Conservation (phyloP, 2,329 filamentous ascomycete genomes). For the Knufia fluminis region DNA sequence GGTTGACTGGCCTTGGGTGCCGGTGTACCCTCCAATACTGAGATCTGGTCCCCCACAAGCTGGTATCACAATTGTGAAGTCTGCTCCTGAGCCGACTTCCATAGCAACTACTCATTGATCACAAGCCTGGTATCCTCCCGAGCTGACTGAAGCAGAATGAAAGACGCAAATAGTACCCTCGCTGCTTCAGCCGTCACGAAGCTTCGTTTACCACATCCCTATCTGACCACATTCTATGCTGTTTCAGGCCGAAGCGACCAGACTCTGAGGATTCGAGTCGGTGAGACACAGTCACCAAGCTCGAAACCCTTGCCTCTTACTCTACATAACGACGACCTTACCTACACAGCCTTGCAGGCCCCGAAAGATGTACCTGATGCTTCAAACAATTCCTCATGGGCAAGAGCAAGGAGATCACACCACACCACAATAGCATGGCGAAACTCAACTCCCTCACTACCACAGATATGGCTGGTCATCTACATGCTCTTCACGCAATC, state of each 20-base stretch:
- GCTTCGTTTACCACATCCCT: constrained; percentile 35
- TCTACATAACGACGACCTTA: background rate
- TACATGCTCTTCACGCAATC: constrained; percentile 30
- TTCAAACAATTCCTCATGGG: constrained; percentile 32
- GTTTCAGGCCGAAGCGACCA: too few species aligned
- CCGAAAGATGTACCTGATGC: background rate
- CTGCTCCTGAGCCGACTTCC: too few species aligned
- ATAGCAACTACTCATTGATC: background rate
- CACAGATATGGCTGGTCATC: constrained; percentile 33
- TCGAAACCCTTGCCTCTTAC: too few species aligned
- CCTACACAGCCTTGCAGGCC: background rate
- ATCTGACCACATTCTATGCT: constrained; percentile 34
- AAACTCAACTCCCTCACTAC: constrained; percentile 26
- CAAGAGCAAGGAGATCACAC: constrained; percentile 23
- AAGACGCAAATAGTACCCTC: background rate
- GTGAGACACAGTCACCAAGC: too few species aligned
- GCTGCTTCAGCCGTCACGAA: background rate
- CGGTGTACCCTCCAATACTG: too few species aligned
- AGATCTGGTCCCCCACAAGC: too few species aligned
- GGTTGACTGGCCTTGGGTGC: too few species aligned
- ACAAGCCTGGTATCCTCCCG: too few species aligned
- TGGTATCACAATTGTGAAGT: too few species aligned
- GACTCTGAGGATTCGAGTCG: too few species aligned
- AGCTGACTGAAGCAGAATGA: background rate
- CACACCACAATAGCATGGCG: constrained; percentile 30